These are phyloP conservation scores for Vaccinium corymbosum DNA, from an alignment of 148 eudicot species.

Conservation along the genomic window DNA sequence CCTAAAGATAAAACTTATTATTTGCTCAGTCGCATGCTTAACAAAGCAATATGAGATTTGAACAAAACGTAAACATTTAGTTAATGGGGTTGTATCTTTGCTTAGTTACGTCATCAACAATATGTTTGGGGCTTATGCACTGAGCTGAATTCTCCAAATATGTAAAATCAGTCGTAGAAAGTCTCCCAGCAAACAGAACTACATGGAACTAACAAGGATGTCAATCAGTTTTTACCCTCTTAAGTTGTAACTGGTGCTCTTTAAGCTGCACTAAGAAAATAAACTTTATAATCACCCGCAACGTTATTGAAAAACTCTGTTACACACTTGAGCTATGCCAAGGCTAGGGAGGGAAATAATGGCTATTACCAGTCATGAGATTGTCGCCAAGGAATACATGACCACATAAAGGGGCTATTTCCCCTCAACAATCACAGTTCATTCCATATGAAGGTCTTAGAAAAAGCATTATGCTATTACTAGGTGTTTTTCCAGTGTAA, in stretches of 20 bases:
- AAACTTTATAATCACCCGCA: not conserved
- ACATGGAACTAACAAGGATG: not conserved
- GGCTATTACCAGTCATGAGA: not conserved
- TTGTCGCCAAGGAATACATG: not conserved
- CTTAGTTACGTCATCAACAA: not conserved
- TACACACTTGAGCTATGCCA: not conserved
- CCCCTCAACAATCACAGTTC: not conserved
- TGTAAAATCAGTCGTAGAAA: not conserved
- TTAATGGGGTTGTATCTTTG: not conserved
- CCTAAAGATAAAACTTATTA: not conserved
- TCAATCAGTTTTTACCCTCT: not conserved
- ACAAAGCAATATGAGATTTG: not conserved
- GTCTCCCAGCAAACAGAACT: not conserved
- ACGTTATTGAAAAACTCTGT: not conserved
- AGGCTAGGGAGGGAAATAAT: not conserved
- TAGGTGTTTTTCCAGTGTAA: not conserved
- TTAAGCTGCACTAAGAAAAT: slow-evolving; percentile 1
- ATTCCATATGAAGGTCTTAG: not conserved
- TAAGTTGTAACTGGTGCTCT: not conserved
- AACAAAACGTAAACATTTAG: not conserved
- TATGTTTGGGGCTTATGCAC: not conserved
- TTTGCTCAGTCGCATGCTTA: not conserved
- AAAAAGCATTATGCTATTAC: not conserved
- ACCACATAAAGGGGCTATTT: not conserved
- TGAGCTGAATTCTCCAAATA: not conserved